These are phyloP conservation scores for Ceratobasidium sp. DNA, from an alignment of 1,284 basidiomycete species.

Conservation along the genomic window DNA sequence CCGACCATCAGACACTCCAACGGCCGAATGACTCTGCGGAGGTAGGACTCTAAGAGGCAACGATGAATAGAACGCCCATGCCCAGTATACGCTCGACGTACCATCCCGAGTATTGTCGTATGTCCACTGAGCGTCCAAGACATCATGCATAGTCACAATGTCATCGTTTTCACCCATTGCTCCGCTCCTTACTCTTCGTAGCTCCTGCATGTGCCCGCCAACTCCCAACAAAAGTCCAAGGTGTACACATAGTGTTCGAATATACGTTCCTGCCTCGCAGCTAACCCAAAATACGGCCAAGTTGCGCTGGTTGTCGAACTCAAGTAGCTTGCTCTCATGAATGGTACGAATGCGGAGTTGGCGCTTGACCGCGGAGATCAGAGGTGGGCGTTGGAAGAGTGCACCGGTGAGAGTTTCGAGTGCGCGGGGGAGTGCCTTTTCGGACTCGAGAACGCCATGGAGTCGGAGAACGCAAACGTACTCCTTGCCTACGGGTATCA, in stretches of 20 bases:
- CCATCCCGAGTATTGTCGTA: slow-evolving; percentile 99
- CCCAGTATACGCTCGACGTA: slow-evolving; percentile 58
- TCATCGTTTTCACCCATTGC: slow-evolving; percentile 98
- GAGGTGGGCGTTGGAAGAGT: slow-evolving; percentile 97
- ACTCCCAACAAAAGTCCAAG: slow-evolving; percentile 95
- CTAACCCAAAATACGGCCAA: slow-evolving; percentile 98
- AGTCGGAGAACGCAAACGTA: slow-evolving; percentile 97
- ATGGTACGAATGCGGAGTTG: slow-evolving; percentile 98
- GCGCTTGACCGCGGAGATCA: slow-evolving; percentile 99
- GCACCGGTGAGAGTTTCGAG: slow-evolving; percentile 98
- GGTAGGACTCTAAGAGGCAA: slow-evolving; percentile 83
- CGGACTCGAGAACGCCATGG: slow-evolving; percentile 85
- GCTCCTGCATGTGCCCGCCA: slow-evolving; percentile 99
- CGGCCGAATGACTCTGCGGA: slow-evolving; percentile 94
- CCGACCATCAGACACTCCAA: slow-evolving; percentile 94
- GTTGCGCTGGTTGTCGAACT: slow-evolving; percentile 98
- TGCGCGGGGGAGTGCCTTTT: slow-evolving; percentile 90
- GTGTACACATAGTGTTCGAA: slow-evolving; percentile 98
- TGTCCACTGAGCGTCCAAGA: slow-evolving; percentile 98
- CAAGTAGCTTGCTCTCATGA: slow-evolving; percentile 95
- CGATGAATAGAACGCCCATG: background rate
- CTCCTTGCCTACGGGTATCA: slow-evolving; percentile 83
- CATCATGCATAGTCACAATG: slow-evolving; percentile 99
- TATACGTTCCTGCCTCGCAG: slow-evolving; percentile 99
- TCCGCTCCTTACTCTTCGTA: slow-evolving; percentile 94